Evolutionary conservation across 441 rosid genomes (phyloP), one percentile per base, ranked within the genome.

Genomic region (Populus hybrid): DNA sequence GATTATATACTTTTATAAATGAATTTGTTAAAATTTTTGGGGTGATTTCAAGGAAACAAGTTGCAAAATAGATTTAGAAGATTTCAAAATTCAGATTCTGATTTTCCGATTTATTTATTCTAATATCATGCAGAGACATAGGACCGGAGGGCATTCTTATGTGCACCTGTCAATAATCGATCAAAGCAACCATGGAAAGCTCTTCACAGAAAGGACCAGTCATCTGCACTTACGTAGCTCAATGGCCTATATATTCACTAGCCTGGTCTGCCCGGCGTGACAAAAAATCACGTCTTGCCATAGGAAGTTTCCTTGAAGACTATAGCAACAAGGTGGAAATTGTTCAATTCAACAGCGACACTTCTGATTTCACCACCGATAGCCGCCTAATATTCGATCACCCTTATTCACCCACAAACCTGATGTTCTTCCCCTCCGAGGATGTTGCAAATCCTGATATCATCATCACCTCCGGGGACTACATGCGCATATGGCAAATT

Each of bases 381-480:
- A 69, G 14, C 67, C 88, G 82, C 74, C 83, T 88, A 2, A 36
- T 84, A 50, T 87, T 87, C 69, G 87, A 88, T 74, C 91, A 88
- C 72, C 91, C 93, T 45, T 90, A 83, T 20, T 81, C 90, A 2
- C 89, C 91, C 21, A 83, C 93, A 8, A 90, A 86, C 71, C 68
- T 88, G 50, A 82, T 87, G 88, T 90, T 90, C 82, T 84, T 82
- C 77, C 93, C 93, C n/a, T 81, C 84, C 9, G 86, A 88, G 53
- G 88, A 85, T 20, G 21, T 73, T 65, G 3, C 73, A 1, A 81
- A 73, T 68, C 86, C 86, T 1, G 90, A 90, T 71, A 35, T 83
- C 50, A 67, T 88, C 14, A 88, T 87, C 61, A 86, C 90, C 33
- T 88, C 91, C 16, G 91, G 93, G 0, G 91, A 90, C 80, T 88